Evolutionary conservation across 345 rosid genomes (phyloP), one percentile per base, ranked within the genome.

Genomic region (Cardiospermum halicacabum): DNA sequence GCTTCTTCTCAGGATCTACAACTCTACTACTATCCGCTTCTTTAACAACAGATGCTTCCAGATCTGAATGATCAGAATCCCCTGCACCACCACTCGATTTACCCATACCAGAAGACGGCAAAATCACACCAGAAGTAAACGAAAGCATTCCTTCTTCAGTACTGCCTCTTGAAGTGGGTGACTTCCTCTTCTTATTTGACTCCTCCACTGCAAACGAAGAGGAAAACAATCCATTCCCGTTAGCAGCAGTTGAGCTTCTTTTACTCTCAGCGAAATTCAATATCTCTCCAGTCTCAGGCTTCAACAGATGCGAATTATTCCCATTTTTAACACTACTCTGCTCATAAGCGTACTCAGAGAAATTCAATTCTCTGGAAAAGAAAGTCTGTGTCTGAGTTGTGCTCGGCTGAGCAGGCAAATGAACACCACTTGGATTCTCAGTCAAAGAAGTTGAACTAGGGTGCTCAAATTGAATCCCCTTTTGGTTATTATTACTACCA

Each of bases 11-110:
- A 4, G 89, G 84, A 7, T 86, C 97, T 4, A 79, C 83, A 11
- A 80, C 78, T 30, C 82, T 78, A 28, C 86, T 75, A 5, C 95
- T 84, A 8, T 79, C 92, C 1, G 83, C 70, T 54, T 88, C 98
- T 67, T 79, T 88, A 16, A 73, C 85, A 15, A 90, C 88, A 1
- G 99, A 95, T 11, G 96, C 96, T 69, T 94, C 99, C 1, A 91
- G 84, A 76, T 94, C 99, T 0, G 99, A 94, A 53, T 91, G 91
- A 64, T 91, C 99, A 0, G 97, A 91, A 70, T 95, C 99, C 15
- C 74, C 91, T 0, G 75, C 78, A 22, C 80, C 87, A 1, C 81
- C 81, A 36, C 79, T 71, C 0, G 87, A 84, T 68, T 83, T 89
- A 58, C 74, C 73, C 58, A 40, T 66, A 8, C 83, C 85, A 2